Percentiles rank a stretch among this genome's conserved stretches.
Evolutionary conservation across 371 early-diverging fungal genomes (phyloP).

Genomic region (Choanephora cucurbitarum): DNA sequence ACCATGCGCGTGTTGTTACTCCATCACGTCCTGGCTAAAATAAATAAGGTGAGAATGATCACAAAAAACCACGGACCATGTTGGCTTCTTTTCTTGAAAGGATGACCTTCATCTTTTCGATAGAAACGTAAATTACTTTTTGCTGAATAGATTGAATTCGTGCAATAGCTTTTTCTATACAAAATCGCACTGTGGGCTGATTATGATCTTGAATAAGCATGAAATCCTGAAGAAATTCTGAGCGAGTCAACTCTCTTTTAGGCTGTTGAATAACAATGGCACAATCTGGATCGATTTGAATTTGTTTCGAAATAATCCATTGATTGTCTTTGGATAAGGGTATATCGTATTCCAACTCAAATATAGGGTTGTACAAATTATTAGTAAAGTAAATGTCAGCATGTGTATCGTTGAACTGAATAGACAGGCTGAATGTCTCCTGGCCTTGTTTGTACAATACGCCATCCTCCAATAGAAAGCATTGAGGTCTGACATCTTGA

Average conservation of each 20-base stretch:
- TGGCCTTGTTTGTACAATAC: constrained; percentile 7
- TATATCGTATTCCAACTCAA: constrained; percentile 10
- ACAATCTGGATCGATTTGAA: constrained; percentile 11
- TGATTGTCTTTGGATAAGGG: neutral
- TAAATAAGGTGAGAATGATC: constrained; percentile 15
- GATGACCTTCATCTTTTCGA: constrained; percentile 10
- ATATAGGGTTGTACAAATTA: neutral
- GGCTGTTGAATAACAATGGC: constrained; percentile 10
- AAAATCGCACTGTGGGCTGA: neutral
- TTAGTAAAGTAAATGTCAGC: neutral
- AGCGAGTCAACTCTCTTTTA: neutral
- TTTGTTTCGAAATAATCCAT: constrained; percentile 7
- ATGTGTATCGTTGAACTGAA: constrained; percentile 10
- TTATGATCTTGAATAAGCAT: neutral
- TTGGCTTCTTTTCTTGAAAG: constrained; percentile 16
- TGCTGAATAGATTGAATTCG: neutral
- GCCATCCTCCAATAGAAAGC: neutral
- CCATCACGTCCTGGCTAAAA: constrained; percentile 58
- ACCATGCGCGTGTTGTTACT: constrained; percentile 67
- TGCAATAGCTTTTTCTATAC: constrained; percentile 13
- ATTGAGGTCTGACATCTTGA: constrained; percentile 34
- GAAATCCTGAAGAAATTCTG: neutral
- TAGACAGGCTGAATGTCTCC: neutral
- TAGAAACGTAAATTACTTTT: neutral
- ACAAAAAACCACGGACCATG: constrained; percentile 13